Evolutionary conservation across 23 red algal genomes (phyloP), one percentile per base, ranked within the genome.

Genomic region (Agarophyton chilense): DNA sequence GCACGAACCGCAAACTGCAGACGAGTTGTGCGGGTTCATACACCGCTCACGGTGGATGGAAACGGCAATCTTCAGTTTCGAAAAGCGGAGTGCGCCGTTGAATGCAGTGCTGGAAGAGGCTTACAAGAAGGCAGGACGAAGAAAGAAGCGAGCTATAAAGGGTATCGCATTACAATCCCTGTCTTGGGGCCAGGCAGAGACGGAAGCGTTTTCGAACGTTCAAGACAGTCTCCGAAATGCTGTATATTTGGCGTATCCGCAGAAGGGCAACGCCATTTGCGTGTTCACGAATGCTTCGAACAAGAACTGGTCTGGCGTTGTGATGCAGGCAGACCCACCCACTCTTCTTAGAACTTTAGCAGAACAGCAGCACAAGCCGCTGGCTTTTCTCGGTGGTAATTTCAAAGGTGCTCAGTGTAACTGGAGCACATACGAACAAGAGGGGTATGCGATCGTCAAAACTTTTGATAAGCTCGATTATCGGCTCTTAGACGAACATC

Each of bases 31-130:
- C 22, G 46, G 75, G 46, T 87, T 74, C 33, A 38, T 91, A 12
- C 65, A 88, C 49, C 66, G 67, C 52, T 88, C 68, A 21, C 49
- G 84, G 56, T 88, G 67, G 52, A 88, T 88, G 72, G 72, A 51
- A 29, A 77, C 45, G 0, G 39, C n/a, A n/a, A n/a, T n/a, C n/a
- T n/a, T n/a, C n/a, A n/a, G n/a, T n/a, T n/a, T n/a, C n/a, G n/a
- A 89, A 52, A 28, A 44, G 46, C 35, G 45, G 7, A 35, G 16
- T 12, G 46, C 75, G 18, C 68, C 68, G 17, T 39, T 77, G 36
- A 76, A 14, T 22, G 66, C 46, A 16, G n/a, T 89, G 13, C 29
- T 77, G 0, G 72, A 89, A 40, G 24, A 25, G 0, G 51, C 40
- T 6, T 89, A 61, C 51, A 31, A 56, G 36, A 58, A 51, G 31